Evolutionary conservation across 768 basidiomycete genomes (phyloP), one percentile per base, ranked within the genome.

Genomic region (Cyathus striatus): DNA sequence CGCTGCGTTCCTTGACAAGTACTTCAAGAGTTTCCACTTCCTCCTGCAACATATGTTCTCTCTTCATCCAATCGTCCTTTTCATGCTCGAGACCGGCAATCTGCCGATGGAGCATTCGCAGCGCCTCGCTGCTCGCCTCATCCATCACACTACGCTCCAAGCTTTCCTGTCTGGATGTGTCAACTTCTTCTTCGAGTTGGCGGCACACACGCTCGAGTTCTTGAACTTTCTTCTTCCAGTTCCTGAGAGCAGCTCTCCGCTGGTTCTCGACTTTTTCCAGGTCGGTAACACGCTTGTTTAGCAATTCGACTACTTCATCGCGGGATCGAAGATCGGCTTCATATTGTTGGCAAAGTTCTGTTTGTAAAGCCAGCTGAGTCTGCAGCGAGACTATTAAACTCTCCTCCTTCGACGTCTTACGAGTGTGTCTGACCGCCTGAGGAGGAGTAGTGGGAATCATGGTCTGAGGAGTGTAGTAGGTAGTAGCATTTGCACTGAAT

Each of bases 111-210:
- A 96, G 72, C 63, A 81, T 80, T 35, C 87, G 72, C 55, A 97
- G 67, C 23, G 83, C 90, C 60, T 82, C 81, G 2, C 84, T 75
- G 45, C 85, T 87, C 1, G 87, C 84, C 49, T 83, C 84, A 53
- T 88, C 86, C 73, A 95, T 93, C 30, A 94, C 64, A 48, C 90
- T 87, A 16, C 83, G 68, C 46, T 87, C 85, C 60, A 90, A 67
- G 53, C 83, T 88, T 54, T 89, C 88, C 51, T 87, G 81, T 30
- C 91, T 73, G 33, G 85, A 86, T 5, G 78, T 72, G 47, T 97
- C 94, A 22, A 94, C 86, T 56, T 94, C 87, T 56, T 94, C 91
- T 66, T 95, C 86, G 23, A 85, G 69, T 43, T 69, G 64, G 13
- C 79, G 72, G 41, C 82, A 81, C 46, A 77, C 68, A 48, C 69